These are phyloP conservation scores for Tuber indicum DNA, from an alignment of 495 filamentous ascomycete species.

Conservation along the genomic window DNA sequence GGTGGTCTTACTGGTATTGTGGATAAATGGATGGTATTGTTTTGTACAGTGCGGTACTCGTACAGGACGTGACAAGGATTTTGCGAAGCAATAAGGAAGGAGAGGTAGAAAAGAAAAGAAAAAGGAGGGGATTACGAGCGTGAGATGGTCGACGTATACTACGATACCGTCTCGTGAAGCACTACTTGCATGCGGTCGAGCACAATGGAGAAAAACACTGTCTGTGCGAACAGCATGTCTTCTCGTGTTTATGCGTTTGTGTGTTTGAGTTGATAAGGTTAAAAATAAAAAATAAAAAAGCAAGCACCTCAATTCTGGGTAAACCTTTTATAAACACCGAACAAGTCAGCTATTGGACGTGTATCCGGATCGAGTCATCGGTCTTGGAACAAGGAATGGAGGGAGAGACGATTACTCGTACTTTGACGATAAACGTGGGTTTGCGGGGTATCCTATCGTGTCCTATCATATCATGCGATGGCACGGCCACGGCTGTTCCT, in stretches of 20 bases:
- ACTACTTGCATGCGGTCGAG: not conserved
- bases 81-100: not conserved
- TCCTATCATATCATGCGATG: not conserved
- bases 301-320: not conserved
- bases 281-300: not conserved
- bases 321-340: not conserved
- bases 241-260: not conserved
- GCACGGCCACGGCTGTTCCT: not conserved
- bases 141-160: not conserved
- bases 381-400: not conserved
- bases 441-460: not conserved
- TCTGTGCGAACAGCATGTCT: not conserved
- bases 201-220: not conserved
- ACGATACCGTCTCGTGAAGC: not conserved
- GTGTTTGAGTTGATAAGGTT: not conserved
- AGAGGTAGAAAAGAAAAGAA: not conserved
- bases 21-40: not conserved
- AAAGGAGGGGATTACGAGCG: not conserved
- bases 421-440: not conserved
- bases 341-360: not conserved
- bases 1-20: not conserved
- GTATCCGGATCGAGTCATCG: conserved; percentile 2
- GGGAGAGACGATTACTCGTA: not conserved
- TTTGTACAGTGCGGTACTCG: not conserved
- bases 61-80: not conserved